These are phyloP conservation scores for Botrytis porri DNA, from an alignment of 2,329 filamentous ascomycete species.

Conservation along the genomic window DNA sequence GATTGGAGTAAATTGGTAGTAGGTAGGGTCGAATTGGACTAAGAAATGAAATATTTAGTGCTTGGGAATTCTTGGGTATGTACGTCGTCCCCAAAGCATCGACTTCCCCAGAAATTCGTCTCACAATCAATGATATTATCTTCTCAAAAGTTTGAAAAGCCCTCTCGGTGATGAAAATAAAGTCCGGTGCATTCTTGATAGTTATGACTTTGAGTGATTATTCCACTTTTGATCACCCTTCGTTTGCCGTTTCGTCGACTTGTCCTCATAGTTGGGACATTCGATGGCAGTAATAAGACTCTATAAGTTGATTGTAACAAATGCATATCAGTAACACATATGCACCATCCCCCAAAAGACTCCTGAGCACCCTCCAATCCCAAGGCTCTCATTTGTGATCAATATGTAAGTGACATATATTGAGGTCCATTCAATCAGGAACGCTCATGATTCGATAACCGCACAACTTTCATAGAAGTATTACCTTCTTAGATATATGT, in stretches of 20 bases:
- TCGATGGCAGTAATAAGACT: not conserved
- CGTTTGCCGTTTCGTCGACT: not conserved
- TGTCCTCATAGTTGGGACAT: not conserved
- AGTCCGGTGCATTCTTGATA: not conserved
- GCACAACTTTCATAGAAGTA: not conserved
- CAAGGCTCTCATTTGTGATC: not conserved
- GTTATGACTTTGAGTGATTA: not conserved
- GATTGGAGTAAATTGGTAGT: conserved; percentile 61
- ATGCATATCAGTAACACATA: not conserved
- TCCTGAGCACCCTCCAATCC: no score
- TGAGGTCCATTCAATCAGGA: not conserved
- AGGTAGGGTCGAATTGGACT: conserved; percentile 79
- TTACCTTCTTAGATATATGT: not conserved
- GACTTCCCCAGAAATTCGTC: not conserved
- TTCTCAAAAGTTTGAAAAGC: not conserved
- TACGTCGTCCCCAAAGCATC: not conserved
- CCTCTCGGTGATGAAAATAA: not conserved
- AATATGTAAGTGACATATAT: not conserved
- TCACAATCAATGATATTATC: not conserved
- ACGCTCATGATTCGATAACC: not conserved
- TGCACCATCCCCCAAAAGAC: not conserved
- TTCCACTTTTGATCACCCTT: not conserved
- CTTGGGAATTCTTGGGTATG: not conserved
- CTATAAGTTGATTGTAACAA: not conserved
- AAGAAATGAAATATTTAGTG: conserved; percentile 59